A percentile compares a stretch with the other conserved stretches of the same genome.
Evolutionary conservation across 441 rosid species (phyloP).

Genomic region (Arabidopsis lyrata): DNA sequence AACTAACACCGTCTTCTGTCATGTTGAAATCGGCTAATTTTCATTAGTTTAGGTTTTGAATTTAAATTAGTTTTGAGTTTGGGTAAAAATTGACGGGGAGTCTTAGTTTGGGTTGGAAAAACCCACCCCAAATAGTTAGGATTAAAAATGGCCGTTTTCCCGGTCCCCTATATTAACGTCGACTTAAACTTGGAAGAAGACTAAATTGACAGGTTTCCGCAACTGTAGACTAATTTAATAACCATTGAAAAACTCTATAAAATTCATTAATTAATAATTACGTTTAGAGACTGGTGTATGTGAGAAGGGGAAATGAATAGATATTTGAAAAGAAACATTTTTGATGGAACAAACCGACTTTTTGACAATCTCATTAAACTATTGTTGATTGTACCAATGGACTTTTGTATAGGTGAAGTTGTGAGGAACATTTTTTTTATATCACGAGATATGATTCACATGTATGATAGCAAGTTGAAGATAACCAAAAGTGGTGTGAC

Average conservation of each 20-base stretch:
- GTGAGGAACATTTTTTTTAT: slow-evolving; percentile 42
- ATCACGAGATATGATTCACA: slow-evolving; percentile 48
- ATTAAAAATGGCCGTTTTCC: too few species aligned
- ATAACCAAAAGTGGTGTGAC: slow-evolving; percentile 35
- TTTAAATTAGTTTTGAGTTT: too few species aligned
- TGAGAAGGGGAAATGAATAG: not conserved
- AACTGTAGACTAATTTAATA: not conserved
- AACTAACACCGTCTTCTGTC: too few species aligned
- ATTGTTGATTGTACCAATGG: slow-evolving; percentile 33
- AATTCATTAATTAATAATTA: not conserved
- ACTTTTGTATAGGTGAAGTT: slow-evolving; percentile 62
- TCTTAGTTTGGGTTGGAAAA: too few species aligned
- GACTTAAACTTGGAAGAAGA: not conserved
- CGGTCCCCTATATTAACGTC: not conserved
- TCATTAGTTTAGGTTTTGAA: too few species aligned
- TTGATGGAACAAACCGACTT: slow-evolving; percentile 26
- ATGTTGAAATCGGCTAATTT: too few species aligned
- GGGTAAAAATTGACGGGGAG: too few species aligned
- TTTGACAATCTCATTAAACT: slow-evolving; percentile 13
- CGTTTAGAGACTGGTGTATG: not conserved
- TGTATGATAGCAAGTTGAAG: slow-evolving; percentile 53
- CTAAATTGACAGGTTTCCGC: not conserved
- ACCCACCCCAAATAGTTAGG: too few species aligned
- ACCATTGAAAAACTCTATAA: not conserved
- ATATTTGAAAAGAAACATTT: slow-evolving; percentile 1